phyloP scores from a whole-genome alignment of 371 early-diverging fungal species.

The Syncephalastrum monosporum region DNA sequence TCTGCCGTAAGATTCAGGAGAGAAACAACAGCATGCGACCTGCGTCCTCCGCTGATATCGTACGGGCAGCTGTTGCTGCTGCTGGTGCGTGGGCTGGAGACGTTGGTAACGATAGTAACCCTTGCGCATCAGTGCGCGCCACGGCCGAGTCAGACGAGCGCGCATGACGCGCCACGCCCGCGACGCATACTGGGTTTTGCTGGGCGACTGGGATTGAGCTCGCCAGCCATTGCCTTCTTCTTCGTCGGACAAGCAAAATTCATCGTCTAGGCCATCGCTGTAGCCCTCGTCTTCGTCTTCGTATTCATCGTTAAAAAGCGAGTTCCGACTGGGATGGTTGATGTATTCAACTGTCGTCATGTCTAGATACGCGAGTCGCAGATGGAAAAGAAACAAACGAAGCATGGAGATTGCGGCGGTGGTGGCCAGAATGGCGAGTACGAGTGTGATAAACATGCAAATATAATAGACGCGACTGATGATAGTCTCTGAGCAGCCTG shows the following conservation, averaged over 20 bases:
- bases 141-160: no score
- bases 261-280: neutral
- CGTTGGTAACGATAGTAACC: no score
- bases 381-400: constrained; percentile 45
- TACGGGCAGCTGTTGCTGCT: no score
- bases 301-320: constrained; percentile 17
- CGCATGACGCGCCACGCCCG: no score
- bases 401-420: constrained; percentile 34
- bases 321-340: constrained; percentile 20
- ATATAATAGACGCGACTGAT: constrained; percentile 12
- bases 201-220: constrained; percentile 5
- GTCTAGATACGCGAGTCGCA: constrained; percentile 40
- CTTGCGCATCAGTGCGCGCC: no score
- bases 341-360: constrained; percentile 57
- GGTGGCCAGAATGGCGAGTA: constrained; percentile 23
- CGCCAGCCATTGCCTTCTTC: constrained; percentile 17
- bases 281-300: constrained; percentile 15
- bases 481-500: no score
- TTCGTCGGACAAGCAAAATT: neutral
- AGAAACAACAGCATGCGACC: no score
- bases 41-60: no score
- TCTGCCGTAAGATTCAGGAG: no score
- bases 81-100: no score
- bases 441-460: constrained; percentile 10
- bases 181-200: no score